These are phyloP conservation scores for Viola pubescens DNA, from an alignment of 441 rosid genomes.

Conservation along the genomic window DNA sequence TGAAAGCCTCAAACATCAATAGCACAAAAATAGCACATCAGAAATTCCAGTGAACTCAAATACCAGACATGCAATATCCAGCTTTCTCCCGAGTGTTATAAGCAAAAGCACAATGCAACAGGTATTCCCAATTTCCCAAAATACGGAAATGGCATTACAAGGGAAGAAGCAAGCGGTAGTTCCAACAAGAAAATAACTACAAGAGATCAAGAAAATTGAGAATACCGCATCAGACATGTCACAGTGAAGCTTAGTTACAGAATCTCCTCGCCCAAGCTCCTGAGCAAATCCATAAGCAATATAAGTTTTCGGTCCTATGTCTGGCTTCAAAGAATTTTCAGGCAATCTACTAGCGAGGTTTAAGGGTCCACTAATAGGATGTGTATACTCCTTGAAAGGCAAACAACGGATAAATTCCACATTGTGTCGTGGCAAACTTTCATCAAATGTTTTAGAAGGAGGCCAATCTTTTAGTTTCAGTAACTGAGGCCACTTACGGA, in stretches of 20 bases:
- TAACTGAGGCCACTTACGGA: constrained; percentile 43
- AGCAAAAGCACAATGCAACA: neutral
- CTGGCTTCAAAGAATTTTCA: constrained; percentile 47
- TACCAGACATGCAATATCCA: neutral
- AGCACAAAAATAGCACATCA: neutral
- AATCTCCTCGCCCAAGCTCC: constrained; percentile 92
- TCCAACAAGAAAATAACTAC: neutral
- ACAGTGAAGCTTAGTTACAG: constrained; percentile 89
- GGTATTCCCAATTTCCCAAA: neutral
- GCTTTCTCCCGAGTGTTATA: neutral
- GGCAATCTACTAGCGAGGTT: constrained; percentile 71
- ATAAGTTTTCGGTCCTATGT: constrained; percentile 91
- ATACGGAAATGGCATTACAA: neutral
- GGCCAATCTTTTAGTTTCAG: constrained; percentile 94
- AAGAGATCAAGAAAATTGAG: constrained; percentile 5
- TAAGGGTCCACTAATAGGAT: constrained; percentile 52
- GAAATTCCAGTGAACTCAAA: neutral
- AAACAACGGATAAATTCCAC: constrained; percentile 58
- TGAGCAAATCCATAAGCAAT: constrained; percentile 68
- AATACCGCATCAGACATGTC: constrained; percentile 95
- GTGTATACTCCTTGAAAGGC: constrained; percentile 81
- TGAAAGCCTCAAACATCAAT: neutral
- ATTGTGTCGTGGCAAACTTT: constrained; percentile 64
- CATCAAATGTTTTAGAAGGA: constrained; percentile 48
- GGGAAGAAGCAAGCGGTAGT: neutral